phyloP scores from a whole-genome alignment of 2,329 filamentous ascomycete genomes.

The Ceratocystis alfenasii region DNA sequence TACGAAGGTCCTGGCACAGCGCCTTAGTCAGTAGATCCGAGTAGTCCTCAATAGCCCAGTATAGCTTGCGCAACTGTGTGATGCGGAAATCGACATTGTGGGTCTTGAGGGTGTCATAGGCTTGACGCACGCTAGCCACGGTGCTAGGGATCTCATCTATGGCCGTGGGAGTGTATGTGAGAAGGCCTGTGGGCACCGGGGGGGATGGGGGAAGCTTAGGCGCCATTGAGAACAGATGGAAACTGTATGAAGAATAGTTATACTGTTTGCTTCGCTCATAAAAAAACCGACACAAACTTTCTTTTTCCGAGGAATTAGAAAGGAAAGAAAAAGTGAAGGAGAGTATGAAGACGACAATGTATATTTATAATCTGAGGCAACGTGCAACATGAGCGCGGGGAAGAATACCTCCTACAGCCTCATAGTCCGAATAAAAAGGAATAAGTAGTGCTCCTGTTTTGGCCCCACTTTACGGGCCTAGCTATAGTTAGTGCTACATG shows the following conservation, averaged over 20 bases:
- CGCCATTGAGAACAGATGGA: background rate
- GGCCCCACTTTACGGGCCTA: too few species aligned
- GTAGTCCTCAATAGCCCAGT: slow-evolving; percentile 82
- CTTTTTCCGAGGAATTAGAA: background rate
- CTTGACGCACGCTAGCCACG: slow-evolving; percentile 48
- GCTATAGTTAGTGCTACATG: too few species aligned
- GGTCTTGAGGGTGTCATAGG: slow-evolving; percentile 71
- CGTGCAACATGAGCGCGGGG: background rate
- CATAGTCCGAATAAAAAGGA: background rate
- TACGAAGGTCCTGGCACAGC: slow-evolving; percentile 64
- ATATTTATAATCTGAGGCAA: background rate
- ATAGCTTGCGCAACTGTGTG: slow-evolving; percentile 80
- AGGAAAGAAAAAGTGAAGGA: background rate
- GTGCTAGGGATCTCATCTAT: slow-evolving; percentile 42
- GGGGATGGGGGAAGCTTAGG: slow-evolving; percentile 4
- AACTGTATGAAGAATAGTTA: background rate
- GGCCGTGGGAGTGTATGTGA: slow-evolving; percentile 23
- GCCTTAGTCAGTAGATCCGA: slow-evolving; percentile 61
- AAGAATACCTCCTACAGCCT: background rate
- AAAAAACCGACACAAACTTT: background rate
- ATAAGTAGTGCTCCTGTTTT: too few species aligned
- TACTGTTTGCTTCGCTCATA: background rate
- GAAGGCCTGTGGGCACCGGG: slow-evolving; percentile 28
- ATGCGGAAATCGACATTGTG: slow-evolving; percentile 71
- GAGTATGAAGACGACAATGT: background rate